phyloP scores from a whole-genome alignment of 352 stramenopile species.

The Thalassiosira mediterranea region DNA sequence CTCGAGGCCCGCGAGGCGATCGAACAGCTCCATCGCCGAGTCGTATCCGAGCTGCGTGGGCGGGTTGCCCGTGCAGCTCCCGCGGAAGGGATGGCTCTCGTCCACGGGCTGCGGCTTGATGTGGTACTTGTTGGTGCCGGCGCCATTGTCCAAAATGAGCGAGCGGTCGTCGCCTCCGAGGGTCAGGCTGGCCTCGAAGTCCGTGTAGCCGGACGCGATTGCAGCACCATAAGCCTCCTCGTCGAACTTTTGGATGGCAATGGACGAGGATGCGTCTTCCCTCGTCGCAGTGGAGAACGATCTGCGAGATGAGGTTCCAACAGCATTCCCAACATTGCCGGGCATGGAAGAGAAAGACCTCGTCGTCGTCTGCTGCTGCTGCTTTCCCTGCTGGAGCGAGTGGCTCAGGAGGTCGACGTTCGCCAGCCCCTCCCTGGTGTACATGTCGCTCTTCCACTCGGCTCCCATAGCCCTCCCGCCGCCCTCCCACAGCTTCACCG shows the following conservation, averaged over 20 bases:
- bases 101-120: conserved; percentile 61
- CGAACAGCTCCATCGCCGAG: conserved; percentile 56
- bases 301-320: conserved; percentile 2
- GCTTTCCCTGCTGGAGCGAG: conserved; percentile 52
- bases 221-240: conserved; percentile 45
- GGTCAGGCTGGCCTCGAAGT: conserved; percentile 64
- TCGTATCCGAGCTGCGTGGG: conserved; percentile 65
- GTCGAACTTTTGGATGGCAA: conserved; percentile 2
- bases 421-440: conserved; percentile 71
- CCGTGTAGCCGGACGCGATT: conserved; percentile 45
- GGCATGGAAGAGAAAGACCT: not conserved
- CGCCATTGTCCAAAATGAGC: conserved; percentile 47
- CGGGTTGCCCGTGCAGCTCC: conserved; percentile 73
- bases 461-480: conserved; percentile 69
- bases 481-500: conserved; percentile 74
- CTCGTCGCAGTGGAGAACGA: conserved; percentile 5
- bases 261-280: not conserved
- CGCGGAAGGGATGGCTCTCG: conserved; percentile 57
- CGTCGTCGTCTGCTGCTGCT: conserved; percentile 9
- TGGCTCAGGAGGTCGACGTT: conserved; percentile 70
- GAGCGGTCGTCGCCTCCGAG: conserved; percentile 63
- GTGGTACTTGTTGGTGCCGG: conserved; percentile 69
- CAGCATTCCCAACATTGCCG: no score
- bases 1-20: conserved; percentile 7
- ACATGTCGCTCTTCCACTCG: conserved; percentile 71